phyloP scores from a whole-genome alignment of 805 yeast genomes.

The Candida ascalaphidarum region DNA sequence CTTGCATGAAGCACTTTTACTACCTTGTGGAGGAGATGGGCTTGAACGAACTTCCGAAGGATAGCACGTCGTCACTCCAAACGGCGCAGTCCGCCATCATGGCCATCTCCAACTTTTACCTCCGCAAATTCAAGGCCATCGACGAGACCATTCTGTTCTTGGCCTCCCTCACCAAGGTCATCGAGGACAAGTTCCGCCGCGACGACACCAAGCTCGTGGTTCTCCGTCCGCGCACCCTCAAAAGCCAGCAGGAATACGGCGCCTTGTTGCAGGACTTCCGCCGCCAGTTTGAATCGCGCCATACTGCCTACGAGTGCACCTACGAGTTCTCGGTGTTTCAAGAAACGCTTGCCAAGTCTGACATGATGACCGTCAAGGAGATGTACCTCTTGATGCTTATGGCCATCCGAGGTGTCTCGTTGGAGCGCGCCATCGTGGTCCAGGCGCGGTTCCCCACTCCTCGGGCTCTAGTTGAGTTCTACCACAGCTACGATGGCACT shows the following conservation, averaged over 20 bases:
- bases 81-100: slow-evolving; percentile 70
- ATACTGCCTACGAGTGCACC: slow-evolving; percentile 24
- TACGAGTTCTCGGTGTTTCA: slow-evolving; percentile 41
- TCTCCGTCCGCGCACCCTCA: slow-evolving; percentile 41
- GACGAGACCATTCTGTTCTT: slow-evolving; percentile 68
- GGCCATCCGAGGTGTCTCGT: slow-evolving; percentile 71
- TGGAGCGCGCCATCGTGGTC: slow-evolving; percentile 77
- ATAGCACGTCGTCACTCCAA: slow-evolving; percentile 21
- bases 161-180: slow-evolving; percentile 36
- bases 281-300: slow-evolving; percentile 28
- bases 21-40: slow-evolving; percentile 77
- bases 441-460: slow-evolving; percentile 73
- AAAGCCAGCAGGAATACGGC: slow-evolving; percentile 44
- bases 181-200: slow-evolving; percentile 27
- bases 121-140: slow-evolving; percentile 59
- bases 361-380: slow-evolving; percentile 65
- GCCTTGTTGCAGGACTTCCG: slow-evolving; percentile 34
- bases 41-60: slow-evolving; percentile 31
- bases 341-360: slow-evolving; percentile 60
- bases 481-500: slow-evolving; percentile 13
- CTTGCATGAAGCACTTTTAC: slow-evolving; percentile 59
- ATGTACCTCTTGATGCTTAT: slow-evolving; percentile 68
- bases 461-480: slow-evolving; percentile 43
- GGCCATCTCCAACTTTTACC: slow-evolving; percentile 55
- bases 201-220: slow-evolving; percentile 29